A percentile compares a stretch with the other conserved stretches of the same genome.
Conservation (phyloP, 805 yeast genomes). For the Yarrowia divulgata region DNA sequence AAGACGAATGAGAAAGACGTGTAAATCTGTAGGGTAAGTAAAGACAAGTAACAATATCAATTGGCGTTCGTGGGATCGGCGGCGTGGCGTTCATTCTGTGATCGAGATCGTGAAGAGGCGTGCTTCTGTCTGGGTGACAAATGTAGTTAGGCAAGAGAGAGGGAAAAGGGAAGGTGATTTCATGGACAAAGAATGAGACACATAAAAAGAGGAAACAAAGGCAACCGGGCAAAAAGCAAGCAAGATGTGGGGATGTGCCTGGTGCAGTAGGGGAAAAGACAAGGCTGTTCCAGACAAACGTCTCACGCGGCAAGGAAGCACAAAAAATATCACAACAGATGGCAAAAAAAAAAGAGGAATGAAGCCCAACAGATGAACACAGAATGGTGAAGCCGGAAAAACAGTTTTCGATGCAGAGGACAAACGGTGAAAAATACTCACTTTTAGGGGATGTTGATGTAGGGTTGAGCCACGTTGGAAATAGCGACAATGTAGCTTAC, state of each 20-base stretch:
- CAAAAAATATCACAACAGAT: too few relatives aligned
- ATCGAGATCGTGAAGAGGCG: not conserved
- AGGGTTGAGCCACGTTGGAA: conserved; percentile 3
- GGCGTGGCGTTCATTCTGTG: not conserved
- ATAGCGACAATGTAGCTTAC: too few relatives aligned
- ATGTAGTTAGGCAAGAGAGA: not conserved
- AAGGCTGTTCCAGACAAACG: too few relatives aligned
- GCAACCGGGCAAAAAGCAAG: not conserved
- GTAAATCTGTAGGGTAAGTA: not conserved
- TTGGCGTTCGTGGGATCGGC: not conserved
- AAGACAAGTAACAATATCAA: not conserved
- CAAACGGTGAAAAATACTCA: not conserved
- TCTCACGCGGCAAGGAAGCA: too few relatives aligned
- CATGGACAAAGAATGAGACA: not conserved
- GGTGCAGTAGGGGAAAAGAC: too few relatives aligned
- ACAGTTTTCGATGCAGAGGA: too few relatives aligned
- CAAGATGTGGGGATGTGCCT: not conserved
- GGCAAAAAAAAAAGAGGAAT: too few relatives aligned
- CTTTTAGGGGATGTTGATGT: conserved; percentile 14
- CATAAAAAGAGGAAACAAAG: not conserved
- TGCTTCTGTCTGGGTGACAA: not conserved
- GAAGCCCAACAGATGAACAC: not conserved
- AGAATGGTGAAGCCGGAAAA: not conserved
- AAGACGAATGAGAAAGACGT: not conserved
- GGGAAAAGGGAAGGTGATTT: not conserved